phyloP scores from a whole-genome alignment of 306 rosid species.

The Quercus agrifolia region DNA sequence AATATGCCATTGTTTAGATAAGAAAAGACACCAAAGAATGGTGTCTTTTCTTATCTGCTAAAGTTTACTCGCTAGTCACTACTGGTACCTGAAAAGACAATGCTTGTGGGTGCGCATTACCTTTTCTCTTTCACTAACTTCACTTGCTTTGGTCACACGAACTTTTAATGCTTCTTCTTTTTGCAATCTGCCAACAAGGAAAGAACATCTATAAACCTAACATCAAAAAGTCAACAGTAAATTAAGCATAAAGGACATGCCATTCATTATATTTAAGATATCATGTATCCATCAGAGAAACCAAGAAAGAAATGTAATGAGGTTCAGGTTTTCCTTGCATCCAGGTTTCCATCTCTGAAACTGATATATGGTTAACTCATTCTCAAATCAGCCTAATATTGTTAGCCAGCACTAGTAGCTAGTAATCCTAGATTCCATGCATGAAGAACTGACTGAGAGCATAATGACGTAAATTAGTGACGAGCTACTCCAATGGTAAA shows the following conservation, averaged over 20 bases:
- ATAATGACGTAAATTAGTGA: neutral
- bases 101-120: conserved; percentile 35
- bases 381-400: neutral
- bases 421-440: neutral
- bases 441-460: neutral
- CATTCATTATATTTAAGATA: neutral
- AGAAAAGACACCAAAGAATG: neutral
- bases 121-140: conserved; percentile 86
- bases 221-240: conserved; percentile 18
- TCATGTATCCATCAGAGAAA: neutral
- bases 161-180: conserved; percentile 92
- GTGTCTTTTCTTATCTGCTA: conserved; percentile 4
- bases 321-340: neutral
- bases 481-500: neutral
- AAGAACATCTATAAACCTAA: neutral
- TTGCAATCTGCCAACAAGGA: conserved; percentile 53
- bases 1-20: too few relatives aligned
- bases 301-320: neutral
- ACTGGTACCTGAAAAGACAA: conserved; percentile 9
- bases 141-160: conserved; percentile 69
- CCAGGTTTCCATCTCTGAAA: neutral
- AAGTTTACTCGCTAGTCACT: neutral
- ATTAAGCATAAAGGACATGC: neutral
- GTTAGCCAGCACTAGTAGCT: neutral
- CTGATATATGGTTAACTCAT: neutral